These are phyloP conservation scores for Lipomyces starkeyi DNA, from an alignment of 805 yeast species.

Conservation along the genomic window DNA sequence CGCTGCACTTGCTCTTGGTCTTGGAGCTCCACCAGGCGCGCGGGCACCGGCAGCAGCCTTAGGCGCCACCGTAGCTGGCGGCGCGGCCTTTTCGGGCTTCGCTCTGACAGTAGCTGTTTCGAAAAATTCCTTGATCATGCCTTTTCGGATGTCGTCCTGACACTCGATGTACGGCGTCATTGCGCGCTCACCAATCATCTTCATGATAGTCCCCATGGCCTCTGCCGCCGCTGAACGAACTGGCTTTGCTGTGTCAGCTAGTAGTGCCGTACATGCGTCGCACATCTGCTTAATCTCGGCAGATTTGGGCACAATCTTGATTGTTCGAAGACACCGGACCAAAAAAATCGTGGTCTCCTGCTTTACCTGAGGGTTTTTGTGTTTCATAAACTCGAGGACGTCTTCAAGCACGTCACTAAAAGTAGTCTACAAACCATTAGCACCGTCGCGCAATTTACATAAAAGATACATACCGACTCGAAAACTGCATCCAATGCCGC, in stretches of 20 bases:
- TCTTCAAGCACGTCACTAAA: slow-evolving; percentile 65
- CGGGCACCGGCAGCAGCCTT: slow-evolving; percentile 31
- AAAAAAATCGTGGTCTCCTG: slow-evolving; percentile 71
- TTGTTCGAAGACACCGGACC: slow-evolving; percentile 63
- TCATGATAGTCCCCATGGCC: slow-evolving; percentile 79
- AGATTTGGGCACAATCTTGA: slow-evolving; percentile 56
- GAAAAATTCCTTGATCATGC: slow-evolving; percentile 66
- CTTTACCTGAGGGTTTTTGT: slow-evolving; percentile 83
- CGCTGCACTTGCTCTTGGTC: slow-evolving; percentile 24
- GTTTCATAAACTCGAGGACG: slow-evolving; percentile 62
- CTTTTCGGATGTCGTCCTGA: slow-evolving; percentile 77
- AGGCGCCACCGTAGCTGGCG: slow-evolving; percentile 37
- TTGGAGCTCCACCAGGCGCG: slow-evolving; percentile 23
- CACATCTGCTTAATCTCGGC: slow-evolving; percentile 64
- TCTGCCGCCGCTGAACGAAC: slow-evolving; percentile 79
- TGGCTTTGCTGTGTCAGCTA: slow-evolving; percentile 83
- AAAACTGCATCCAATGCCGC: slow-evolving; percentile 70
- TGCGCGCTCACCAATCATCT: slow-evolving; percentile 77
- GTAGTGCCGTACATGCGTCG: slow-evolving; percentile 62
- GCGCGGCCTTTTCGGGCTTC: slow-evolving; percentile 46
- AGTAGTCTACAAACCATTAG: slow-evolving; percentile 46
- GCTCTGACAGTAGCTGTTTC: slow-evolving; percentile 63
- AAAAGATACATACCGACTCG: slow-evolving; percentile 39
- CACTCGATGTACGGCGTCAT: slow-evolving; percentile 64
- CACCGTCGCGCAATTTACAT: background rate